These are phyloP conservation scores for Penicillium concentricum DNA, from an alignment of 2,329 filamentous ascomycete genomes.

Conservation along the genomic window DNA sequence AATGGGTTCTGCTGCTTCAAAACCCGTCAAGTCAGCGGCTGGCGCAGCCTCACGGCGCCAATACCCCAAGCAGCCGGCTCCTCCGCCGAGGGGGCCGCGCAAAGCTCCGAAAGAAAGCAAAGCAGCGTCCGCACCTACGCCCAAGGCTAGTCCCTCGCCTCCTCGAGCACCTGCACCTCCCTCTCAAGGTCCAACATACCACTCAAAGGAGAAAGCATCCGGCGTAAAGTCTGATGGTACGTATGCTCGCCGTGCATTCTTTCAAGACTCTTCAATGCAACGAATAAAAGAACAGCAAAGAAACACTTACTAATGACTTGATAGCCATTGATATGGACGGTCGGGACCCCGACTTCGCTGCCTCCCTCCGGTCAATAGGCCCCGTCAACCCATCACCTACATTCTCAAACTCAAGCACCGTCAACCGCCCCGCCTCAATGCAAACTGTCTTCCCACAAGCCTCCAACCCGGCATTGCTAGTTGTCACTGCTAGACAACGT, in stretches of 20 bases:
- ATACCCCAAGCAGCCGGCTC: constrained; percentile 53
- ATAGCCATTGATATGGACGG: constrained; percentile 60
- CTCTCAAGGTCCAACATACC: constrained; percentile 32
- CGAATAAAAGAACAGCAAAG: neutral
- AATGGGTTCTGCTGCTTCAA: constrained; percentile 62
- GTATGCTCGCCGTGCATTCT: neutral
- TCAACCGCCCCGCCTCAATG: constrained; percentile 33
- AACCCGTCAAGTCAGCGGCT: constrained; percentile 51
- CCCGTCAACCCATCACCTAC: constrained; percentile 59
- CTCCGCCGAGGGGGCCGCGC: constrained; percentile 30
- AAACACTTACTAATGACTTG: constrained; percentile 1
- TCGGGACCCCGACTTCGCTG: constrained; percentile 67
- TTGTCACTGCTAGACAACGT: constrained; percentile 52
- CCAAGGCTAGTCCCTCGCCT: constrained; percentile 5
- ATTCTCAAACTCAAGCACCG: constrained; percentile 55
- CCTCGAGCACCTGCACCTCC: constrained; percentile 7
- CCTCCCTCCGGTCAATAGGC: constrained; percentile 69
- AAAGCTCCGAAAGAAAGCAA: constrained; percentile 21
- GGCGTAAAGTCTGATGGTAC: constrained; percentile 36
- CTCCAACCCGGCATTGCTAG: constrained; percentile 56
- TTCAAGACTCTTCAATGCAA: neutral
- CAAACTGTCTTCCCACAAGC: constrained; percentile 38
- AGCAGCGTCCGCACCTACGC: constrained; percentile 40
- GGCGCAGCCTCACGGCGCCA: constrained; percentile 52
- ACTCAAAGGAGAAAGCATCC: constrained; percentile 37